Evolutionary conservation across 441 rosid species (phyloP).

Genomic region (Corymbia calophylla): DNA sequence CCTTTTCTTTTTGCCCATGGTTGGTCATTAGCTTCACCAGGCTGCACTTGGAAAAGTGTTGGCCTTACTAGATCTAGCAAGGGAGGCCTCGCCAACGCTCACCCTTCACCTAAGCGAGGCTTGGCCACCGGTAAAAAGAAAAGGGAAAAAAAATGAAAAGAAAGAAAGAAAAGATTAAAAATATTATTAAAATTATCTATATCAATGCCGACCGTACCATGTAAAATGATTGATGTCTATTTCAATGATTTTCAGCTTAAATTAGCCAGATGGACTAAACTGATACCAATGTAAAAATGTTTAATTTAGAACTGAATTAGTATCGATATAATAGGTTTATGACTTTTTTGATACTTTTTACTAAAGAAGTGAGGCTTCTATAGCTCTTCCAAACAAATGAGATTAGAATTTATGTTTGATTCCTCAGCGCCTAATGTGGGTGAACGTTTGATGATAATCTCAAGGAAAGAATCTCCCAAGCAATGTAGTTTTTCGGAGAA

Average conservation of each 20-base stretch:
- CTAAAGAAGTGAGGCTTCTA: neutral
- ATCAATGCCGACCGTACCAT: fast-evolving
- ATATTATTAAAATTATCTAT: too few relatives aligned
- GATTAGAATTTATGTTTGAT: neutral
- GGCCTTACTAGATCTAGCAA: neutral
- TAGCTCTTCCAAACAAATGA: neutral
- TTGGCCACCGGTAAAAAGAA: neutral
- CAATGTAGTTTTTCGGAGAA: neutral
- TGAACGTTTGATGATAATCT: neutral
- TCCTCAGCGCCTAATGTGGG: neutral
- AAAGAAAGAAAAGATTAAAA: too few relatives aligned
- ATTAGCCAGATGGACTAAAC: too few relatives aligned
- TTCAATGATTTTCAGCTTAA: too few relatives aligned
- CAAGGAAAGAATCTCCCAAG: neutral
- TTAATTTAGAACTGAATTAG: neutral
- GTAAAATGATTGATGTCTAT: fast-evolving
- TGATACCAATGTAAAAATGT: too few relatives aligned
- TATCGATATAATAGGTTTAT: neutral
- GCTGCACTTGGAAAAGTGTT: neutral
- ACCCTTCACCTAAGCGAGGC: neutral
- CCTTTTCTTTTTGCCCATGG: neutral
- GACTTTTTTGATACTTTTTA: neutral
- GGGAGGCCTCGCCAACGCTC: neutral
- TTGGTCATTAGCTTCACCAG: fast-evolving
- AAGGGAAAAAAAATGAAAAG: too few relatives aligned